Conservation (phyloP, 2,329 filamentous ascomycete species). For the Chrysoporthe puriensis region DNA sequence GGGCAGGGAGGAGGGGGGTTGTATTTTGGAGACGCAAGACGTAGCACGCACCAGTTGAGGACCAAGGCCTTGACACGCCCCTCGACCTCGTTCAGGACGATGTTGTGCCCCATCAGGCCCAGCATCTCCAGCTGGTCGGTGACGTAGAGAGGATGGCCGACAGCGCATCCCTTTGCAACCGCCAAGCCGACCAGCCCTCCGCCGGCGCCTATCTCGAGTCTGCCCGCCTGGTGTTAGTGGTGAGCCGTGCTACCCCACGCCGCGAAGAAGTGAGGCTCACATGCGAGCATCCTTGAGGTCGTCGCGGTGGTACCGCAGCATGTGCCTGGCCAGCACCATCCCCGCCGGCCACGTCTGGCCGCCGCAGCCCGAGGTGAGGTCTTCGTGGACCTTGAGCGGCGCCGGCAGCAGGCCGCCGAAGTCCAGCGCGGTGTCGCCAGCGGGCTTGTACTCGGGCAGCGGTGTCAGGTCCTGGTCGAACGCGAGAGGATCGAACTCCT, state of each 20-base stretch:
- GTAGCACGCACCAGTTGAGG: constrained; percentile 73
- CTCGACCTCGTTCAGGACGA: constrained; percentile 74
- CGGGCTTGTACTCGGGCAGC: constrained; percentile 61
- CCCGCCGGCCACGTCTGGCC: constrained; percentile 95
- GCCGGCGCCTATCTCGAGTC: constrained; percentile 89
- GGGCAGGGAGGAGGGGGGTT: constrained; percentile 40
- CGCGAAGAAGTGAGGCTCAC: constrained; percentile 53
- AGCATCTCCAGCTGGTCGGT: constrained; percentile 91
- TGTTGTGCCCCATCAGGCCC: constrained; percentile 83
- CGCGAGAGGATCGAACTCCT: constrained; percentile 53
- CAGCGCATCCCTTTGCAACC: constrained; percentile 59
- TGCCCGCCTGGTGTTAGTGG: constrained; percentile 42
- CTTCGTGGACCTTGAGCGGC: constrained; percentile 79
- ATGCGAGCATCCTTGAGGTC: constrained; percentile 70
- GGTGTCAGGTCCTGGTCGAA: constrained; percentile 62
- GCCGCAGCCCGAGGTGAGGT: constrained; percentile 85
- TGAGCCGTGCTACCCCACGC: not conserved
- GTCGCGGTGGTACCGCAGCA: constrained; percentile 74
- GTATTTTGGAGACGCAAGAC: constrained; percentile 1
- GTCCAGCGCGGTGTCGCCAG: constrained; percentile 55
- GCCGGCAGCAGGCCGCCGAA: constrained; percentile 76
- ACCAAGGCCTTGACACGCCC: constrained; percentile 67
- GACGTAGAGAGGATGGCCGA: constrained; percentile 66
- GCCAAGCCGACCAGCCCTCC: constrained; percentile 81
- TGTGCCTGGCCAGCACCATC: constrained; percentile 83